Conservation (phyloP, 2,329 filamentous ascomycete genomes). For the Pseudocercospora fuligena region DNA sequence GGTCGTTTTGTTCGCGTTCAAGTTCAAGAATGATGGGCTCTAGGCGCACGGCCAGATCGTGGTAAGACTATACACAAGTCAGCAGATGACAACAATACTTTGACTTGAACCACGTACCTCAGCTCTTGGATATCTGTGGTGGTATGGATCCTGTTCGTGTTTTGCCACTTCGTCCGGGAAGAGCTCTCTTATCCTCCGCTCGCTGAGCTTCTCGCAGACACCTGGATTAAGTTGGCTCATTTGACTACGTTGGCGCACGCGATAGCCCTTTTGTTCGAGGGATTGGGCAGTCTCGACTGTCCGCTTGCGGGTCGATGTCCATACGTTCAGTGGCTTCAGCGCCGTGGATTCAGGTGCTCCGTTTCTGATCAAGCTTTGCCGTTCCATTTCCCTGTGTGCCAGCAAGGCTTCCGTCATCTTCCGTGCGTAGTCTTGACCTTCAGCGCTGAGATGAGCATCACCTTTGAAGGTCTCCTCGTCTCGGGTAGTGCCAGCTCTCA, state of each 20-base stretch:
- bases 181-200: conserved; percentile 75
- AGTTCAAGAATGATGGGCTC: conserved; percentile 98
- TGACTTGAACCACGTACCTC: conserved; percentile 65
- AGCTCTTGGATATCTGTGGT: conserved; percentile 92
- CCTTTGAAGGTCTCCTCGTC: conserved; percentile 91
- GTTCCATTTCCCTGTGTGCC: conserved; percentile 82
- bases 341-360: conserved; percentile 68
- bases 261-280: conserved; percentile 79
- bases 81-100: neutral
- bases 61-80: conserved; percentile 73
- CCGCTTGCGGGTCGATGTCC: conserved; percentile 90
- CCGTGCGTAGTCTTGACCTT: conserved; percentile 78
- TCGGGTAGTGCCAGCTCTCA: conserved; percentile 80
- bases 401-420: conserved; percentile 86
- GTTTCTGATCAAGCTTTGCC: conserved; percentile 68
- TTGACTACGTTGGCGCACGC: conserved; percentile 88
- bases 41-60: conserved; percentile 95
- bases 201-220: conserved; percentile 91
- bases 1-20: conserved; percentile 93
- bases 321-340: conserved; percentile 82
- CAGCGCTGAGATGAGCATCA: conserved; percentile 80
- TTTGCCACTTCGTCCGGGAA: conserved; percentile 92
- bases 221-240: conserved; percentile 98
- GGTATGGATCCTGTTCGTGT: conserved; percentile 93
- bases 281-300: conserved; percentile 88